phyloP scores from a whole-genome alignment of 805 yeast species.

The Kodamaea fukazawae region DNA sequence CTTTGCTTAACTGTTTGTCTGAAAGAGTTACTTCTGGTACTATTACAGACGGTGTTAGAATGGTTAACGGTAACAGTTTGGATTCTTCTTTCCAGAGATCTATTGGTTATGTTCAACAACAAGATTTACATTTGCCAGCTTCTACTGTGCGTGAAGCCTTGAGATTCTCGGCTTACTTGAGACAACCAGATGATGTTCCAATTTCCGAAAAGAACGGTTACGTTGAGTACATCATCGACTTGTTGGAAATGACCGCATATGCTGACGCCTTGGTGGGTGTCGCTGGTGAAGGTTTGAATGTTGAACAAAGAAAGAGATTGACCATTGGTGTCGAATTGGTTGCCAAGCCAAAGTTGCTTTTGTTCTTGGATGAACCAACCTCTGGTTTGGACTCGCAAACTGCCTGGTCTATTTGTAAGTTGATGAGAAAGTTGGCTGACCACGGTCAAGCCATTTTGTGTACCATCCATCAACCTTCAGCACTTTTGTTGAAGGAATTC shows the following conservation, averaged over 20 bases:
- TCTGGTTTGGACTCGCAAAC: constrained; percentile 45
- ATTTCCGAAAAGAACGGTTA: constrained; percentile 22
- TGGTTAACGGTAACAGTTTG: constrained; percentile 25
- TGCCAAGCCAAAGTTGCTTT: constrained; percentile 37
- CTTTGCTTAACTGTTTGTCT: constrained; percentile 40
- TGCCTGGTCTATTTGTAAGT: constrained; percentile 42
- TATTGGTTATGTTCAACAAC: constrained; percentile 35
- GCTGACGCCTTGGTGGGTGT: constrained; percentile 34
- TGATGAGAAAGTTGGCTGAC: constrained; percentile 40
- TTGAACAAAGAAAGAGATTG: constrained; percentile 41
- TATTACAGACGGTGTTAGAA: constrained; percentile 35
- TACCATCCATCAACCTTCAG: constrained; percentile 86
- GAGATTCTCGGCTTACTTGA: constrained; percentile 24
- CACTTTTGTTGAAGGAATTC: constrained; percentile 71
- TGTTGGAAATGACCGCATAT: constrained; percentile 25
- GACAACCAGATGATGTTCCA: constrained; percentile 24
- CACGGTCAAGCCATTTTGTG: constrained; percentile 42
- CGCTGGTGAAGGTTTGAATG: constrained; percentile 38
- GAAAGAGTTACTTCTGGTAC: constrained; percentile 21
- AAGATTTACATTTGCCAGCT: constrained; percentile 31
- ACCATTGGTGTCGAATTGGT: constrained; percentile 43
- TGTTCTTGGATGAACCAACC: constrained; percentile 43
- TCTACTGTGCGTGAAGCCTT: constrained; percentile 32
- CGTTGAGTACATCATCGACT: constrained; percentile 24
- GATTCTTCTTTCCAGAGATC: constrained; percentile 31